Base-by-base conservation (phyloP, 768 basidiomycete genomes). In the Tephrocybe rancida region DNA sequence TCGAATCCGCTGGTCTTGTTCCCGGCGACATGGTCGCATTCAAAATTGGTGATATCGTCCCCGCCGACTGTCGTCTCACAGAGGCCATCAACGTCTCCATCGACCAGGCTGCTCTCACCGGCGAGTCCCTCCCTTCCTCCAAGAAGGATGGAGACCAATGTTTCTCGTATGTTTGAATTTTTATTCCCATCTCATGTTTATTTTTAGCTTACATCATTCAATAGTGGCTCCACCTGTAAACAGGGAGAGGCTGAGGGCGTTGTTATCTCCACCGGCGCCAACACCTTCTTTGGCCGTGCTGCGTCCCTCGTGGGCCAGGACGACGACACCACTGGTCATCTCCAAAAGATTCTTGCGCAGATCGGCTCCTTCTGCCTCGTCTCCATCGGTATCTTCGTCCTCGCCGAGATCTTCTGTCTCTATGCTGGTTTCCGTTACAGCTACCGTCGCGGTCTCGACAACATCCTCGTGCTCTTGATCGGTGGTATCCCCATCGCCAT, bases 401-500 rank as follows among this genome's bases (percentile, higher is more conserved):
- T 98, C 52, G 89, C 93, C 11, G 95, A 98, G 72, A 97, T 98
- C 60, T 78, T 97, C 69, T 86, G 92, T 58, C 83, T 98, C 54
- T 98, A 98, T 72, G 88, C 95, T 45, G 90, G 86, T 37, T 98
- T 94, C 90, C 80, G 76, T 53, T 98, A 91, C 80, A 72, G 65
- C 46, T 98, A 98, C 78, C 92, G 96, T 64, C 87, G 87, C 56
- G 96, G 95, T 77, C 88, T 98, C 63, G 86, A 98, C 83, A 90
- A 95, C 80, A 95, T 98, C 75, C 85, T 98, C 29, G 96, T 98
- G 60, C 91, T 98, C 70, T 83, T 98, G 84, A 98, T 98, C 74
- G 96, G 96, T 81, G 96, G 96, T 80, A 98, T 98, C 68, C 96
- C 96, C 66, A 98, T 98, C 74, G 96, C 96, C 70, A 98, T 98